Evolutionary conservation across 73 alveolate genomes (phyloP).

Genomic region (Uronychia binucleata): DNA sequence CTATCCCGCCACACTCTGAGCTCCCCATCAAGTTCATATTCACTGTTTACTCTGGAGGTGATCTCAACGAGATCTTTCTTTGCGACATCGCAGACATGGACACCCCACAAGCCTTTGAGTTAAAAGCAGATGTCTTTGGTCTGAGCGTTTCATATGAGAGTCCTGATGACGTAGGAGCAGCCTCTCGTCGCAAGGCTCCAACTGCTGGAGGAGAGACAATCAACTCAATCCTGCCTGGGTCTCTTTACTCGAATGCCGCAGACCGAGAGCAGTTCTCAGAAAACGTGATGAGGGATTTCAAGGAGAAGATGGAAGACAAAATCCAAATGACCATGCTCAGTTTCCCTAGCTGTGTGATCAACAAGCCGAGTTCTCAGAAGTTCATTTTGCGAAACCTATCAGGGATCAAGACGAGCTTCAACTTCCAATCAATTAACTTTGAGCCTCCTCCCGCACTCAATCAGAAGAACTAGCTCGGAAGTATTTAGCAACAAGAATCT

Average conservation of each 20-base stretch:
- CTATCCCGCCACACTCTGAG: constrained; percentile 72
- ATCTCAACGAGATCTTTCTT: constrained; percentile 67
- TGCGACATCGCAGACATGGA: constrained; percentile 71
- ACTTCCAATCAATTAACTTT: constrained; percentile 35
- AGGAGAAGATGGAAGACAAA: neutral
- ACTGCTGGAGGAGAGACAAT: constrained; percentile 31
- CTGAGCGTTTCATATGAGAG: constrained; percentile 57
- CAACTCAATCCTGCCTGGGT: constrained; percentile 16
- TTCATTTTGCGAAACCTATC: constrained; percentile 76
- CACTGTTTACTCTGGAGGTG: constrained; percentile 74
- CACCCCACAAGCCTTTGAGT: constrained; percentile 75
- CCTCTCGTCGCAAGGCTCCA: neutral
- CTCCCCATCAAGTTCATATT: constrained; percentile 54
- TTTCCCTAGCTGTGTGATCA: constrained; percentile 73
- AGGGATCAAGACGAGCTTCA: constrained; percentile 80
- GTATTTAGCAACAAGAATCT: neutral
- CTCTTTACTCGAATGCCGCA: constrained; percentile 1
- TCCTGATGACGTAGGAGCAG: neutral
- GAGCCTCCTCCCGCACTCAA: constrained; percentile 51
- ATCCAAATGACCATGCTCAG: constrained; percentile 56
- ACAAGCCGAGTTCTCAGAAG: constrained; percentile 73
- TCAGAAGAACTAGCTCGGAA: neutral
- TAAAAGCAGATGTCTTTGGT: constrained; percentile 78
- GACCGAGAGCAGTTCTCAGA: neutral
- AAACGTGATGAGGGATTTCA: neutral